Conservation (phyloP, 345 rosid species). For the Populus simonii region DNA sequence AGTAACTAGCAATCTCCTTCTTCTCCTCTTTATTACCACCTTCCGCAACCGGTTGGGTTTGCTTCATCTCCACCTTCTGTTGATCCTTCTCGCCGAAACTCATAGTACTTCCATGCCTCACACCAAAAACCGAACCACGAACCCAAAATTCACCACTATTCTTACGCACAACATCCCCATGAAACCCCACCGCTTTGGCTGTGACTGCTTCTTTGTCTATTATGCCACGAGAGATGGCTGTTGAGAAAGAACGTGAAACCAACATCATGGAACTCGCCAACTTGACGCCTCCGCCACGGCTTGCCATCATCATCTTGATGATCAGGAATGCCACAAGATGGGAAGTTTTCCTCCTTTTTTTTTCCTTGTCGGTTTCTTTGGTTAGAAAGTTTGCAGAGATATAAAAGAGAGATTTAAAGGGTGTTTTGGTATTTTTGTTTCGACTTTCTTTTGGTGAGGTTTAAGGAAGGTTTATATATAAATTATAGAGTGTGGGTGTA, state of each 20-base stretch:
- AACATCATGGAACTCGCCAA: background rate
- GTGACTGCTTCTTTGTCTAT: background rate
- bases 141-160: background rate
- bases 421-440: background rate
- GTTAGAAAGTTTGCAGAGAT: background rate
- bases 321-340: background rate
- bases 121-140: background rate
- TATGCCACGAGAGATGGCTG: background rate
- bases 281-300: background rate
- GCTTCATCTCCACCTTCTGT: background rate
- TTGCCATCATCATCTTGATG: background rate
- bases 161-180: background rate
- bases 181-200: background rate
- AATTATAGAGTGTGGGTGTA: too few species aligned
- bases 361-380: background rate
- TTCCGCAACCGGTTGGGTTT: background rate
- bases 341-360: too few species aligned
- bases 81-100: background rate
- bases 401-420: background rate
- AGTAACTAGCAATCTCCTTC: constrained; percentile 41
- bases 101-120: background rate
- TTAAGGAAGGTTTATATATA: background rate
- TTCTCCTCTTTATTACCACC: background rate
- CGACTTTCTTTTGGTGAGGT: background rate
- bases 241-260: constrained; percentile 1